Base-by-base conservation (phyloP, 306 rosid genomes). In the Adenanthera pavonina region DNA sequence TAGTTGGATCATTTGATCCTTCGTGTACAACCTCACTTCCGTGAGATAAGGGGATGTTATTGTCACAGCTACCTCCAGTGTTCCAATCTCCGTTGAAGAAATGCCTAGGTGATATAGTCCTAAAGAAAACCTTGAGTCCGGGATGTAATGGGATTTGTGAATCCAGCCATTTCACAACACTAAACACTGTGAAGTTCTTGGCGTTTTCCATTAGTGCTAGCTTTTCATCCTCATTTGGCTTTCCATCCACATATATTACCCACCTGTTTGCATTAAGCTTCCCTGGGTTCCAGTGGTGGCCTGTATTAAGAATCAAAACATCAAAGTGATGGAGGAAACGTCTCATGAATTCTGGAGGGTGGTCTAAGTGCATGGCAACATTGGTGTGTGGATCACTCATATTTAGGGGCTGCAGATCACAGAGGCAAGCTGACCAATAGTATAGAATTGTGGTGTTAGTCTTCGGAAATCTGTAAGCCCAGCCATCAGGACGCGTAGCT, bases 81-180 rank as follows among this genome's bases (percentile, higher is more conserved):
- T 46, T 69, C 74, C 74, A 69, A 69, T 69, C 74, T 25, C 74
- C 74, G 46, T 44, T 69, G 56, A 20, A 69, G 74, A 69, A 69
- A 44, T 69, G 74, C 56, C 74, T 69, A 0, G 74, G 74, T 6
- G 74, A 69, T 20, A 25, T 20, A 20, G 54, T 69, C 74, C 74
- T 69, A 12, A 69, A 69, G 74, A 69, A 69, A 6, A 40, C 74
- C 13, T 12, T 69, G 40, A 69, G 74, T 33, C 74, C 25, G 36
- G 74, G 74, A 69, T 46, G 74, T 43, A 40, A 69, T 0, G 56
- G 74, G 5, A 69, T 5, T 20, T 69, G 54, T 10, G 74, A 44
- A 69, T 69, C 16, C 19, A 69, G 74, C 74, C 74, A 69, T 69
- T 46, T 69, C 53, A 19, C 74, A 44, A 25, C 56, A 20, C 74